Base-by-base conservation (phyloP, 345 rosid genomes). In the Pistacia integerrima region DNA sequence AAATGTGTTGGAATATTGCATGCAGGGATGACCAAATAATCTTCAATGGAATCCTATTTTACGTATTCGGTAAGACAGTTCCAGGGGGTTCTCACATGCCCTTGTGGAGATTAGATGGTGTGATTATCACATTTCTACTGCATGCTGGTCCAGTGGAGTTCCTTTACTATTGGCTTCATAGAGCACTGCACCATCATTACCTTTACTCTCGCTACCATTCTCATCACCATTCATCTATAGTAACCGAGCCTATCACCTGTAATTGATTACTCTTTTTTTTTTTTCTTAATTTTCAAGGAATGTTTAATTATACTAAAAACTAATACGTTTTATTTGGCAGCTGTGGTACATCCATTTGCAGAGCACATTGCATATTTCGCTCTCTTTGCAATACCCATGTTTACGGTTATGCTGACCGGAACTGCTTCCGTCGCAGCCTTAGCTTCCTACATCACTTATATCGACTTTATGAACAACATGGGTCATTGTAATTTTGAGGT, bases 151-250 rank as follows among this genome's bases (percentile, higher is more conserved):
- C 92, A 0, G 94, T 94, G 18, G 98, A 94, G 85, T 89, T 94
- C 64, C 81, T 92, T 1, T 92, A 92, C 78, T 94, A 90, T 55
- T 94, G 98, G 98, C 77, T 92, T 25, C 98, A 93, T 72, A 78
- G 88, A 65, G 94, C 91, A 17, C 81, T 93, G 5, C 98, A 93
- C 76, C 98, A 92, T 79, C 94, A 92, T 78, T 90, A 61, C 70
- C 94, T 94, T 70, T 94, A 94, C 84, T 84, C 93, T 46, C 94
- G 96, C 59, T 90, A 94, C 80, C 98, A 92, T 70, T 94, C 98
- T n/a, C 98, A 94, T 48, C 98, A 91, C 72, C 97, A 92, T 80
- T 87, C 96, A 58, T 94, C 98, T 69, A 87, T 92, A 4, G 94
- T 81, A 84, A 92, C 94, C 18, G 94, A 94, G 77, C 96, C 98